These are phyloP conservation scores for Tremella yokohamensis DNA, from an alignment of 768 basidiomycete genomes.

Conservation along the genomic window DNA sequence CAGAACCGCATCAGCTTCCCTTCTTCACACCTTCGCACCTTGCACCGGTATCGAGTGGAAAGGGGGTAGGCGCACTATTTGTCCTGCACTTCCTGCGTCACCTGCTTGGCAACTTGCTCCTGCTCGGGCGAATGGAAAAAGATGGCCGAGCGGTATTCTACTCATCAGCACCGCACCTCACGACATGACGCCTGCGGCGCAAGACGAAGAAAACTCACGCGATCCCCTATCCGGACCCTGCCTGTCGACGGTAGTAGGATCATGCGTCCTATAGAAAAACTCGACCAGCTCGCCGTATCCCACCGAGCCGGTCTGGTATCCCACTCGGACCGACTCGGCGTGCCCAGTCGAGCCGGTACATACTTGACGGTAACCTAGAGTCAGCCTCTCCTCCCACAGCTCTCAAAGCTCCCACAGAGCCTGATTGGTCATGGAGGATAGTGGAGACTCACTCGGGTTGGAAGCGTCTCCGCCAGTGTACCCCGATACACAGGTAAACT, in stretches of 20 bases:
- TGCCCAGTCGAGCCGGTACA: constrained; percentile 78
- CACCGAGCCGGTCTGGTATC: constrained; percentile 75
- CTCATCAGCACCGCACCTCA: constrained; percentile 4
- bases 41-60: neutral
- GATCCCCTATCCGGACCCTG: constrained; percentile 76
- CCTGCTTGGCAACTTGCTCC: constrained; percentile 63
- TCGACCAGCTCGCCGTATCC: constrained; percentile 87
- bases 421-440: neutral
- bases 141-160: constrained; percentile 91
- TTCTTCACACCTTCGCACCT: too few relatives aligned
- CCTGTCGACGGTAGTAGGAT: constrained; percentile 75
- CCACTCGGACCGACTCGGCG: constrained; percentile 81
- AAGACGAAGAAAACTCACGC: constrained; percentile 56
- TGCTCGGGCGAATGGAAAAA: constrained; percentile 77
- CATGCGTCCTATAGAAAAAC: constrained; percentile 92
- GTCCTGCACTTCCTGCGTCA: constrained; percentile 77
- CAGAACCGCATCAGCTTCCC: neutral
- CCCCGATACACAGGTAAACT: constrained; percentile 44
- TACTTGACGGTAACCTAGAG: constrained; percentile 62
- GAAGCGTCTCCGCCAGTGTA: constrained; percentile 46
- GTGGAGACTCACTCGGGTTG: constrained; percentile 35
- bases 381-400: neutral
- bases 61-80: constrained; percentile 62
- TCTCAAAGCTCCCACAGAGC: neutral
- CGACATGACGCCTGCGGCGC: neutral